Evolutionary conservation across 2,329 filamentous ascomycete genomes (phyloP).

Genomic region (Verticillium tricorpus): DNA sequence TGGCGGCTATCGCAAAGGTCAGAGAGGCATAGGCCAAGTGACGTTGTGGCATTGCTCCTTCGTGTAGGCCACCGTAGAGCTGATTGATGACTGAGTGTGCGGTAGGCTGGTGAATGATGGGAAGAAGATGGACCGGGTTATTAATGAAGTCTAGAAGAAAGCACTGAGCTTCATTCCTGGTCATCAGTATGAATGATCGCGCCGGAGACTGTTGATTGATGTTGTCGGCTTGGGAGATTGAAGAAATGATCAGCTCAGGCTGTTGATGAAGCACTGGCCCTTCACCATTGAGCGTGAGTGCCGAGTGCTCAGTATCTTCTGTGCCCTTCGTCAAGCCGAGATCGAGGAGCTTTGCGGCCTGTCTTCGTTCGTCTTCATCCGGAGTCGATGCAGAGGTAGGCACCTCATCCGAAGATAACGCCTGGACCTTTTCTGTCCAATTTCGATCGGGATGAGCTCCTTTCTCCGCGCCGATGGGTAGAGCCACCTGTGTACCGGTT

Average conservation of each 20-base stretch:
- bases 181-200: slow-evolving; percentile 13
- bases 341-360: background rate
- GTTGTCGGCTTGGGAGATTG: background rate
- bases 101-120: slow-evolving; percentile 20
- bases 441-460: too few species aligned
- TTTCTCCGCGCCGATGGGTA: too few species aligned
- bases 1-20: slow-evolving; percentile 21
- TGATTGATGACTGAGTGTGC: slow-evolving; percentile 11
- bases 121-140: slow-evolving; percentile 19
- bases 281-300: background rate
- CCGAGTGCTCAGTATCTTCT: background rate
- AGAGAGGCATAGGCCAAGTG: slow-evolving; percentile 17
- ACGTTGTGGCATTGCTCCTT: slow-evolving; percentile 3
- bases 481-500: too few species aligned
- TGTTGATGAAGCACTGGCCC: background rate
- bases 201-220: background rate
- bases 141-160: slow-evolving; percentile 21
- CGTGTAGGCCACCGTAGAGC: slow-evolving; percentile 14
- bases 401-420: background rate
- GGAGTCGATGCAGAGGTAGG: background rate
- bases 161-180: slow-evolving; percentile 17
- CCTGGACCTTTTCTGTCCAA: too few species aligned
- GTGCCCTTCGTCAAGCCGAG: background rate
- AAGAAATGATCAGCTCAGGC: background rate
- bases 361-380: background rate